Percentiles rank a stretch among this genome's conserved stretches.
These are phyloP conservation scores for Strobilomyces dryophilus DNA, from an alignment of 768 basidiomycete species.

Conservation along the genomic window DNA sequence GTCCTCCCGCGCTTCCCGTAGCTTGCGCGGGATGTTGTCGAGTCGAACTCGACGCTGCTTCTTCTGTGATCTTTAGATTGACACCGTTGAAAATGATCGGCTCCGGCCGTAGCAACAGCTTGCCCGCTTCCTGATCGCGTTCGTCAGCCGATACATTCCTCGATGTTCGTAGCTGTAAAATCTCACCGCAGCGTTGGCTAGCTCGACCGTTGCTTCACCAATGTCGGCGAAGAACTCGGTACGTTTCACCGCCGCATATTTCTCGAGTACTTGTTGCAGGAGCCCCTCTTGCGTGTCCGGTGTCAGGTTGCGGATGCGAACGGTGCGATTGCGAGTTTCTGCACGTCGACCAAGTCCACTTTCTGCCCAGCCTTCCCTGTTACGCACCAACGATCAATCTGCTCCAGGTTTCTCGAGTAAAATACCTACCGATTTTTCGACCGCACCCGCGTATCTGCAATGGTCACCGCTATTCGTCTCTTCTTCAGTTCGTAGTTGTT, in stretches of 20 bases:
- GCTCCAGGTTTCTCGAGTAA: background rate
- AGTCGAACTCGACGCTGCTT: conserved; percentile 34
- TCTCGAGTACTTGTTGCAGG: conserved; percentile 86
- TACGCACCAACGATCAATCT: background rate
- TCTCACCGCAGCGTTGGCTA: conserved; percentile 63
- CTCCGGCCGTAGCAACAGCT: conserved; percentile 66
- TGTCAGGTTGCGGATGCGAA: conserved; percentile 75
- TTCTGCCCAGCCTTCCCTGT: conserved; percentile 43
- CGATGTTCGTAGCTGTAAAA: background rate
- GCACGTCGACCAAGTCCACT: conserved; percentile 52
- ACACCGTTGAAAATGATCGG: conserved; percentile 68
- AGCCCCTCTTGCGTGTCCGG: conserved; percentile 82
- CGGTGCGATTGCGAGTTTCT: conserved; percentile 63
- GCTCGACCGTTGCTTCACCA: conserved; percentile 60
- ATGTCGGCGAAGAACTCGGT: conserved; percentile 67
- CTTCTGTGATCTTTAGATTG: conserved; percentile 57
- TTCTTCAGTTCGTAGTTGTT: conserved; percentile 90
- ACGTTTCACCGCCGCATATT: conserved; percentile 63
- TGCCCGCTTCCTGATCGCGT: conserved; percentile 70
- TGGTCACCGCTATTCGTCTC: conserved; percentile 83
- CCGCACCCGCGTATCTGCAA: conserved; percentile 70
- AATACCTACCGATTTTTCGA: conserved; percentile 46
- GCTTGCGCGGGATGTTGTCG: conserved; percentile 29
- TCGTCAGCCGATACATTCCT: background rate
- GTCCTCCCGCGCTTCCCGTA: conserved; percentile 38